Evolutionary conservation across 1,284 basidiomycete species (phyloP).

Genomic region (Boletus sp.): DNA sequence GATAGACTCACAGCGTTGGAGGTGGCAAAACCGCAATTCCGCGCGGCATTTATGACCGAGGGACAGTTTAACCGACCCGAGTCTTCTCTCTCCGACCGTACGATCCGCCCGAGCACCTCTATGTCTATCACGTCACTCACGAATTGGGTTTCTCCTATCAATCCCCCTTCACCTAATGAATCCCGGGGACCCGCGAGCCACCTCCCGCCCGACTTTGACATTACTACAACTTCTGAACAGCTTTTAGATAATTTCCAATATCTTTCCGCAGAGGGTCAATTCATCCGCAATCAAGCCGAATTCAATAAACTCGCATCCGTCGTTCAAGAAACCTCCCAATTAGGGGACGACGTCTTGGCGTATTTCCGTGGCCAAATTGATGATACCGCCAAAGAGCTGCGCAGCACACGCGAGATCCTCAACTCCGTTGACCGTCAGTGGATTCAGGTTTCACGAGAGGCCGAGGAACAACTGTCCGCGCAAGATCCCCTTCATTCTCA

Average conservation of each 20-base stretch:
- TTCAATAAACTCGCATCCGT: conserved; percentile 43
- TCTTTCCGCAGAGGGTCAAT: conserved; percentile 40
- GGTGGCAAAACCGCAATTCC: conserved; percentile 60
- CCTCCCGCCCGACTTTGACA: conserved; percentile 39
- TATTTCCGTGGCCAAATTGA: conserved; percentile 49
- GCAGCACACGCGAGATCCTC: conserved; percentile 42
- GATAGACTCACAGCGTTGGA: conserved; percentile 62
- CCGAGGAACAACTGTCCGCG: conserved; percentile 37
- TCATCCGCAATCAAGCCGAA: conserved; percentile 35
- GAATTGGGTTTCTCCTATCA: conserved; percentile 27
- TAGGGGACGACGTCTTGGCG: conserved; percentile 42
- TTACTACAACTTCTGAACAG: conserved; percentile 41
- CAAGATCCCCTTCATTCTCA: conserved; percentile 25
- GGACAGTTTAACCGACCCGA: conserved; percentile 43
- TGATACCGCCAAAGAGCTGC: conserved; percentile 47
- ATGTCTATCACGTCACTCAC: conserved; percentile 39
- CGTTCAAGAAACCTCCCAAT: conserved; percentile 44
- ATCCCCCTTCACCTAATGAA: conserved; percentile 18
- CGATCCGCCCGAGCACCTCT: conserved; percentile 48
- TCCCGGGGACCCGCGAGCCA: conserved; percentile 20
- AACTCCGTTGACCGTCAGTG: conserved; percentile 37
- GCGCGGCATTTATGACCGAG: conserved; percentile 51
- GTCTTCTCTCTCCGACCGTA: conserved; percentile 53
- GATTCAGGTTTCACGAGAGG: conserved; percentile 41
- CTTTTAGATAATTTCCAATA: conserved; percentile 52